Evolutionary conservation across 2,329 filamentous ascomycete species (phyloP), one percentile per base, ranked within the genome.

Genomic region (Exophiala calicioides): DNA sequence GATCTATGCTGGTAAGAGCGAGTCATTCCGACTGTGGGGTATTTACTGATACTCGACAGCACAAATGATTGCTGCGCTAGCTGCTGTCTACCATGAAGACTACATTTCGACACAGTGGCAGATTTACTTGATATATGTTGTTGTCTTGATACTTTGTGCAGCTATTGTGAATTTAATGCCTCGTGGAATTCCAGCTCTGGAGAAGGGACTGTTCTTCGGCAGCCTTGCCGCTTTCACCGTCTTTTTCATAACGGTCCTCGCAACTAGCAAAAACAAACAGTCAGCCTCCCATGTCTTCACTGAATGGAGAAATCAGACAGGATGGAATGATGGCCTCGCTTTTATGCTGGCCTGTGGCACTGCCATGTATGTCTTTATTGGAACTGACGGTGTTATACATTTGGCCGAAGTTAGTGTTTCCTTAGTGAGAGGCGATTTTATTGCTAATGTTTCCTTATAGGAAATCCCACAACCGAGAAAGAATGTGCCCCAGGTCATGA

Each of bases 291-390:
- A 84, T 39, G 85, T 59, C 1, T 59, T 56, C 36, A 50, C 42
- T 5, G 65, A 79, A 2, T 87, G 88, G 59, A 76, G 84, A 60
- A 89, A 89, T 56, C 62, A 76, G 29, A 81, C 79, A 7, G 82
- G 81, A 21, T 87, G 83, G 84, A 82, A 82, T 0, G 80, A 86
- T 64, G 83, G 83, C 0, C 61, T 86, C 50, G 66, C 69, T 38
- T 72, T 70, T 67, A 53, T 72, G 15, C 61, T 72, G 9, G 70
- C 68, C 1, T 46, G 60, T 5, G 51, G 38, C 38, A 63, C 51
- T 37, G 61, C 54, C 44, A 60, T 62, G 53, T 65, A 60, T 27
- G 51, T 56, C 4, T 64, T 54, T 31, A n/a, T 54, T n/a, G n/a
- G n/a, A n/a, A n/a, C n/a, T n/a, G n/a, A n/a, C n/a, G n/a, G n/a